These are phyloP conservation scores for Calonectria pseudoturangicola DNA, from an alignment of 2,329 filamentous ascomycete species.

Conservation along the genomic window DNA sequence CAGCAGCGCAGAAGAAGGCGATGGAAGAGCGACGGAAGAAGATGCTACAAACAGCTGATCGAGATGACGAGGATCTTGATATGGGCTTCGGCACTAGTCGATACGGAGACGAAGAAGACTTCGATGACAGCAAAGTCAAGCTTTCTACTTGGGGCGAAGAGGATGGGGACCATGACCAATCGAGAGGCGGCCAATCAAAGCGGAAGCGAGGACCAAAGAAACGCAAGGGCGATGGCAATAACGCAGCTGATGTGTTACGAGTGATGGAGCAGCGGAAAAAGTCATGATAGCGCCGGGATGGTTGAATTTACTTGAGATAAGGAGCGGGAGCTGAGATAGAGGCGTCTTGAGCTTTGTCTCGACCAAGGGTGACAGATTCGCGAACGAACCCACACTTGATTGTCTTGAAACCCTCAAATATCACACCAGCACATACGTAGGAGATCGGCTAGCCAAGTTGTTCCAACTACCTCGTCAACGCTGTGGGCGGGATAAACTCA, in stretches of 20 bases:
- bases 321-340: background rate
- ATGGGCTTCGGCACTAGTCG: slow-evolving; percentile 94
- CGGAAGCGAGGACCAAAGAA: slow-evolving; percentile 84
- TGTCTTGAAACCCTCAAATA: background rate
- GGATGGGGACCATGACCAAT: slow-evolving; percentile 68
- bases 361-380: background rate
- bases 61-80: slow-evolving; percentile 94
- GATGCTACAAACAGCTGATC: slow-evolving; percentile 83
- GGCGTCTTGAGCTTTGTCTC: background rate
- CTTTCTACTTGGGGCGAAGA: slow-evolving; percentile 79
- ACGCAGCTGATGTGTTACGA: slow-evolving; percentile 84
- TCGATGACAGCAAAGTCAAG: slow-evolving; percentile 80
- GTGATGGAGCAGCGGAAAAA: slow-evolving; percentile 80
- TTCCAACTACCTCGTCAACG: background rate
- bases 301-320: background rate
- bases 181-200: slow-evolving; percentile 70
- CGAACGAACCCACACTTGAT: background rate
- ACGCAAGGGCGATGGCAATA: slow-evolving; percentile 86
- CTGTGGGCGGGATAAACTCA: background rate
- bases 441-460: too few relatives aligned
- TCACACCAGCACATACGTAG: too few relatives aligned
- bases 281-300: slow-evolving; percentile 42
- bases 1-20: slow-evolving; percentile 68
- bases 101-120: slow-evolving; percentile 91
- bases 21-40: slow-evolving; percentile 82